Base-by-base conservation (phyloP, 1,284 basidiomycete genomes). In the Cutaneotrichosporon spelunceum region DNA sequence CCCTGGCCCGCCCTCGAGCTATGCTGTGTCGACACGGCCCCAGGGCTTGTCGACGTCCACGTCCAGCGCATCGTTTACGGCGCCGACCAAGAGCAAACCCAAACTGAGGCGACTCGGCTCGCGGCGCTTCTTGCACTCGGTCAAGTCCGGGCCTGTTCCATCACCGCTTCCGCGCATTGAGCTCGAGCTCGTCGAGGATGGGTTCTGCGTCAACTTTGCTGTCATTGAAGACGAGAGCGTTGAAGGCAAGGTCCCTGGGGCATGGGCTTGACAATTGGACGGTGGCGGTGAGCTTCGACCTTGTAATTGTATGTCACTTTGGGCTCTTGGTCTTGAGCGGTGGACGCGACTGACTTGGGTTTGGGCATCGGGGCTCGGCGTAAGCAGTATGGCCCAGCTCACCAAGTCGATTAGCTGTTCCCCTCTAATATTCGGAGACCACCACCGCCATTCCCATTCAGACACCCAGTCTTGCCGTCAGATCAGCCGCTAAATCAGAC, bases 111-210 rank as follows among this genome's bases (percentile, higher is more conserved):
- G 48, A 6, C 24, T 50, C 3, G 27, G 48, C 4, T 50, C 48
- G 13, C 19, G 19, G 26, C 48, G 48, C 27, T 50, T 50, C 14
- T 50, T 27, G 24, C 26, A 27, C 7, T 50, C 48, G 26, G 27
- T 27, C 26, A 50, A 30, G 19, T 30, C 52, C 6, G 21, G 24
- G 10, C 16, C 14, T 8, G 19, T 19, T 5, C 1, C 52, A 7
- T n/a, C 34, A 4, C 33, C 34, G 3, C 52, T 53, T 6, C 52
- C 52, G 7, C 52, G 52, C 34, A 53, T 53, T 23, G 52, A 53
- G 21, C 33, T 53, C 10, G 52, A 53, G 21, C 52, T 39, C 3
- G 10, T 53, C 13, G 52, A 53, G 13, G 33, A 39, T 14, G 52
- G 52, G 23, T 53, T 53, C 52, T 14, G 19, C 14, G 24, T 53